Percentiles rank a stretch among this genome's conserved stretches.
Conservation (phyloP, 805 yeast genomes). For the Pichia manshurica region DNA sequence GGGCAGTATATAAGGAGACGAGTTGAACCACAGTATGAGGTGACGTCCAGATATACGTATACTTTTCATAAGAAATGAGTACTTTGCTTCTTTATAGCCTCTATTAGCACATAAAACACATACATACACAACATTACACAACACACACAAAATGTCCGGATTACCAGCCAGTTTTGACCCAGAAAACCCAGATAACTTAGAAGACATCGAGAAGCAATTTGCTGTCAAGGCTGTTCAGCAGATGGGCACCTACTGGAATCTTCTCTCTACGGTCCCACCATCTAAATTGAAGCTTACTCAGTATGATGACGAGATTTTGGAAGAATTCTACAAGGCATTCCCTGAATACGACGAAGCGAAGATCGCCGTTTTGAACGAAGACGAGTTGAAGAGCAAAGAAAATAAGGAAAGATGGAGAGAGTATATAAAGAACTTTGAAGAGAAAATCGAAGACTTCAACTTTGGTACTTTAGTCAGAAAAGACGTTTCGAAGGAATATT, state of each 20-base stretch:
- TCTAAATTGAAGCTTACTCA: slow-evolving; percentile 67
- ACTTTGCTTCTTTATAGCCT: too few relatives aligned
- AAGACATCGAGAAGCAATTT: slow-evolving; percentile 94
- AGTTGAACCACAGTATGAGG: too few relatives aligned
- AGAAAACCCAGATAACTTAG: slow-evolving; percentile 88
- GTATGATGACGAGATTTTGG: slow-evolving; percentile 65
- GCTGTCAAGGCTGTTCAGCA: slow-evolving; percentile 97
- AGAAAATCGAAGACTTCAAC: slow-evolving; percentile 79
- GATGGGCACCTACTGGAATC: slow-evolving; percentile 88
- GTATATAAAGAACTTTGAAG: slow-evolving; percentile 77
- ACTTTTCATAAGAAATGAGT: too few relatives aligned
- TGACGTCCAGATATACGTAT: too few relatives aligned
- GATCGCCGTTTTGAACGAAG: slow-evolving; percentile 59
- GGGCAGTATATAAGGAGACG: too few relatives aligned
- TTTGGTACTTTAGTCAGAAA: slow-evolving; percentile 90
- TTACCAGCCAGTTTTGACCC: slow-evolving; percentile 39
- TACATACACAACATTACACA: too few relatives aligned
- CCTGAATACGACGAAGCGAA: slow-evolving; percentile 78
- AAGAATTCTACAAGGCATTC: slow-evolving; percentile 58
- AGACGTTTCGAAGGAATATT: slow-evolving; percentile 67
- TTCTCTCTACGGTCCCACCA: slow-evolving; percentile 72
- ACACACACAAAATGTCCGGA: slow-evolving; percentile 9
- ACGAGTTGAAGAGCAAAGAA: slow-evolving; percentile 67
- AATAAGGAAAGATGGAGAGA: slow-evolving; percentile 92
- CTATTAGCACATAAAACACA: too few relatives aligned